Conservation (phyloP, 305 asterid species). For the Striga hermonthica region DNA sequence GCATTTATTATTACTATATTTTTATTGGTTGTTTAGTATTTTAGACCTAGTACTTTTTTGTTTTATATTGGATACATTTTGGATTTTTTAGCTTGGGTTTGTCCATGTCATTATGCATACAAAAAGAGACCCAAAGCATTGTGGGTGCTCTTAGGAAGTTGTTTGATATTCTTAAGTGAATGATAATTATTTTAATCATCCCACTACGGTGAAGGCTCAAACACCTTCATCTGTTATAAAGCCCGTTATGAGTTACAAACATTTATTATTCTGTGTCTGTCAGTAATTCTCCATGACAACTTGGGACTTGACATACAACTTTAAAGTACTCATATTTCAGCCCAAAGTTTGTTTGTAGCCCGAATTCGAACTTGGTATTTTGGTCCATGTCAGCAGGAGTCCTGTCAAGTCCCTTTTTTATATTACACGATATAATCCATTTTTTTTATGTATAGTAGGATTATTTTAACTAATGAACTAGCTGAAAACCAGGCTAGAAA, state of each 20-base stretch:
- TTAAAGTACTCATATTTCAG: neutral
- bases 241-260: no score
- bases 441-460: neutral
- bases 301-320: neutral
- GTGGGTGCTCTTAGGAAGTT: neutral
- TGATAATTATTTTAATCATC: neutral
- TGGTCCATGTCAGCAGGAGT: neutral
- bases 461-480: slow-evolving; percentile 1
- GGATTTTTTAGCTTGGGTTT: no score
- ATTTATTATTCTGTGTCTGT: no score
- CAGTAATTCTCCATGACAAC: no score
- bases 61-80: no score
- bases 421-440: neutral
- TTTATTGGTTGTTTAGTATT: no score
- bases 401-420: neutral
- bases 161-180: neutral
- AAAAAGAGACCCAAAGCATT: no score
- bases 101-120: no score
- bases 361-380: no score
- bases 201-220: neutral
- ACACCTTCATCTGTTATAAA: neutral
- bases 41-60: no score
- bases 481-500: slow-evolving; percentile 59
- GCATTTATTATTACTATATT: no score
- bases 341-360: no score